phyloP scores from a whole-genome alignment of 768 basidiomycete species.

The Lyophyllum decastes region DNA sequence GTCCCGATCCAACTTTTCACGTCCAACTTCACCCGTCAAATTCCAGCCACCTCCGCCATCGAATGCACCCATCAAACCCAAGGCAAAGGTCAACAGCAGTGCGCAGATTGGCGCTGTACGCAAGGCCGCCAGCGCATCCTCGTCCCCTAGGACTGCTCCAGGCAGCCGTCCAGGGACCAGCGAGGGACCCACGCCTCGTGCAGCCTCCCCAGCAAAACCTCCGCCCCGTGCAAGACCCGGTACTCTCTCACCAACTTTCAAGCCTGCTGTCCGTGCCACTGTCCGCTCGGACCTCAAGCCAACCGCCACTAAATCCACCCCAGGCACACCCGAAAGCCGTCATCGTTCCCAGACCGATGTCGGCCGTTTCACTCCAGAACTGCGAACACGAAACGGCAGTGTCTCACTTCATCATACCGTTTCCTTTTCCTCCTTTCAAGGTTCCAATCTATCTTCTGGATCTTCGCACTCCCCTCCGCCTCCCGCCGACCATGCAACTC shows the following conservation, averaged over 20 bases:
- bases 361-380: constrained; percentile 14
- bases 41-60: constrained; percentile 24
- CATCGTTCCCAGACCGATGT: constrained; percentile 25
- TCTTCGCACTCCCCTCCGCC: constrained; percentile 16
- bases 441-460: constrained; percentile 16
- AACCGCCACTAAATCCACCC: constrained; percentile 27
- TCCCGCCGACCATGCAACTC: constrained; percentile 3
- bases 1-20: not conserved
- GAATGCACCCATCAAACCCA: constrained; percentile 41
- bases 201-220: constrained; percentile 44
- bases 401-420: constrained; percentile 37
- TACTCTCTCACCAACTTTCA: constrained; percentile 31
- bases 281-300: constrained; percentile 26
- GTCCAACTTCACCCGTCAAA: constrained; percentile 24
- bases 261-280: constrained; percentile 24
- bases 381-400: constrained; percentile 29
- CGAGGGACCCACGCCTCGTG: constrained; percentile 33
- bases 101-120: constrained; percentile 25
- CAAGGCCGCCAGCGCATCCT: not conserved
- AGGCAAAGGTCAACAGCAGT: constrained; percentile 62
- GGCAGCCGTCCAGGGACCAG: constrained; percentile 10
- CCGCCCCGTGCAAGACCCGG: constrained; percentile 37
- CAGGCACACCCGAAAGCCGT: constrained; percentile 26
- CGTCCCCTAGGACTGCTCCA: not conserved
- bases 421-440: constrained; percentile 38